phyloP scores from a whole-genome alignment of 169 alveolate species.

The Eimeria falciformis region DNA sequence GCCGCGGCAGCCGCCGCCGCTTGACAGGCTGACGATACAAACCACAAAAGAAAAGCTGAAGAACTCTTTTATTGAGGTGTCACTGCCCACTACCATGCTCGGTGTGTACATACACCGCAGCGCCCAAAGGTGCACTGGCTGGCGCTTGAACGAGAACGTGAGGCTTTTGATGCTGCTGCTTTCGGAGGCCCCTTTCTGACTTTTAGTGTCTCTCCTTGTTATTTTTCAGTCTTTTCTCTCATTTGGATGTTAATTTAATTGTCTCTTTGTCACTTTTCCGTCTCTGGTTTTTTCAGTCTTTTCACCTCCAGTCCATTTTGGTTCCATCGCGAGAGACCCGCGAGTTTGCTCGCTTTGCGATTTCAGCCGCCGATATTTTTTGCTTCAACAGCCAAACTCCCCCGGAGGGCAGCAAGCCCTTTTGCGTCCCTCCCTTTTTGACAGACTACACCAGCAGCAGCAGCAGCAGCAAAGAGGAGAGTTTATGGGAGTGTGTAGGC shows the following conservation, averaged over 20 bases:
- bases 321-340: constrained; percentile 75
- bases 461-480: background rate
- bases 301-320: constrained; percentile 1
- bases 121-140: constrained; percentile 68
- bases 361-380: constrained; percentile 45
- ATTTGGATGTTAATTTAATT: too few species aligned
- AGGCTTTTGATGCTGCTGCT: background rate
- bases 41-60: constrained; percentile 69
- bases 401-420: constrained; percentile 56
- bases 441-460: constrained; percentile 49
- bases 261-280: background rate
- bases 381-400: constrained; percentile 57
- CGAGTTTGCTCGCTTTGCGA: constrained; percentile 71
- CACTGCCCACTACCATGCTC: constrained; percentile 72
- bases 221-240: background rate
- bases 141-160: constrained; percentile 62
- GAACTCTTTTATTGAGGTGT: constrained; percentile 58
- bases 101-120: constrained; percentile 75
- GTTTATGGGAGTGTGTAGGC: constrained; percentile 64
- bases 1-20: constrained; percentile 73
- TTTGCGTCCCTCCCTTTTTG: constrained; percentile 43
- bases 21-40: constrained; percentile 66
- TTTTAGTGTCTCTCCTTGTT: background rate
- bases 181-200: background rate
- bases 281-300: constrained; percentile 6